Evolutionary conservation across 1,284 basidiomycete genomes (phyloP), one percentile per base, ranked within the genome.

Genomic region (Boletus smithii): DNA sequence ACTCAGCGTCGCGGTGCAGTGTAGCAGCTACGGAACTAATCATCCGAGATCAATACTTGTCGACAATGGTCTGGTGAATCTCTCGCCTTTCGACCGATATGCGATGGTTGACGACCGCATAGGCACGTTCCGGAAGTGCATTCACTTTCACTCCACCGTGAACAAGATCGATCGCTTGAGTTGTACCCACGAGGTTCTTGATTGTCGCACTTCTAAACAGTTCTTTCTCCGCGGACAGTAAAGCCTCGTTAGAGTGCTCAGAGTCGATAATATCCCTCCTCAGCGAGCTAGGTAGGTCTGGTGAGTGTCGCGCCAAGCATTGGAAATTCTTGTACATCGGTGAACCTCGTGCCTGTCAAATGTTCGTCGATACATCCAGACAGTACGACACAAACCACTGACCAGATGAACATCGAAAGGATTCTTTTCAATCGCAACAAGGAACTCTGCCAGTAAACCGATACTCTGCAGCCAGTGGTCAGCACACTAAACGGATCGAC

Each of bases 141-240:
- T 82, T 83, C 34, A 72, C 68, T 65, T 84, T 85, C 41, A 83
- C 76, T 4, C 83, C 83, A 1, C 81, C 82, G 9, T 66, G 58
- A 33, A 83, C 70, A 6, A 85, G 60, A 58, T 83, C 80, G 32
- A 80, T 72, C 2, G 83, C 82, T 56, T 82, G 81, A 1, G 81
- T 81, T 1, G 82, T 83, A 32, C 72, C 70, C 14, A 79, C 57
- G 6, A 65, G 61, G 20, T 30, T 59, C 37, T 50, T 57, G 55
- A 69, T 61, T 8, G 48, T 36, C 2, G 50, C 48, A 45, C 69
- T 53, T 33, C 54, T 46, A 46, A 71, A 66, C 0, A 78, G 54
- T n/a, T 66, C 55, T 41, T 68, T 55, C 54, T 77, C 73, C 6
- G 76, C 70, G 33, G 67, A 59, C 9, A 58, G 61, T 30, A 79